phyloP scores from a whole-genome alignment of 2,329 filamentous ascomycete genomes.

The Calycina herbarum region DNA sequence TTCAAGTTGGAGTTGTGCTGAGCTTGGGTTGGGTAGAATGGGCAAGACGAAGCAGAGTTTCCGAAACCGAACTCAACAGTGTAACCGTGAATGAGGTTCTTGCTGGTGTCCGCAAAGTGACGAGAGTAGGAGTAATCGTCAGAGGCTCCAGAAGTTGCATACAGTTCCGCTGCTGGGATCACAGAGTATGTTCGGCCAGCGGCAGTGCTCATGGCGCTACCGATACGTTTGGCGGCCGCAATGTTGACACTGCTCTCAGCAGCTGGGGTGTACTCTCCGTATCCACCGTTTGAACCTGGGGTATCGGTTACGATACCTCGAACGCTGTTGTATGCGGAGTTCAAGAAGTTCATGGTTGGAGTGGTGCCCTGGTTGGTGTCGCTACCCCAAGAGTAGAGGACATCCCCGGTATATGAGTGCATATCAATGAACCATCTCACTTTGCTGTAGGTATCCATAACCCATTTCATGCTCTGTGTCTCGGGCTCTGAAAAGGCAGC shows the following conservation, averaged over 20 bases:
- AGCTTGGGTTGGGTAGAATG: slow-evolving; percentile 48
- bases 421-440: slow-evolving; percentile 60
- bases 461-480: slow-evolving; percentile 53
- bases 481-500: slow-evolving; percentile 56
- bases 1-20: slow-evolving; percentile 47
- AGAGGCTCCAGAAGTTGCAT: slow-evolving; percentile 47
- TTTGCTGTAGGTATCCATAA: slow-evolving; percentile 50
- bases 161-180: slow-evolving; percentile 44
- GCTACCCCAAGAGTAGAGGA: slow-evolving; percentile 59
- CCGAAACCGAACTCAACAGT: slow-evolving; percentile 50
- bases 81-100: slow-evolving; percentile 45
- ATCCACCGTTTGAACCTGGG: slow-evolving; percentile 37
- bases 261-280: slow-evolving; percentile 48
- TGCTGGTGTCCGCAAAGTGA: slow-evolving; percentile 42
- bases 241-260: slow-evolving; percentile 41
- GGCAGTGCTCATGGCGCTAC: slow-evolving; percentile 42
- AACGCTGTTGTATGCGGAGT: slow-evolving; percentile 51
- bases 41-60: slow-evolving; percentile 38
- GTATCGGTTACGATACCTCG: slow-evolving; percentile 48
- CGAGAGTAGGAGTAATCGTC: slow-evolving; percentile 49
- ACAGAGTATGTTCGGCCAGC: slow-evolving; percentile 42
- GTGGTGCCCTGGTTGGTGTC: slow-evolving; percentile 51
- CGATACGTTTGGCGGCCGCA: slow-evolving; percentile 40
- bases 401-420: slow-evolving; percentile 53
- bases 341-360: slow-evolving; percentile 52